A percentile compares a stretch with the other conserved stretches of the same genome.
Evolutionary conservation across 306 rosid species (phyloP).

Genomic region (Begonia masoniana): DNA sequence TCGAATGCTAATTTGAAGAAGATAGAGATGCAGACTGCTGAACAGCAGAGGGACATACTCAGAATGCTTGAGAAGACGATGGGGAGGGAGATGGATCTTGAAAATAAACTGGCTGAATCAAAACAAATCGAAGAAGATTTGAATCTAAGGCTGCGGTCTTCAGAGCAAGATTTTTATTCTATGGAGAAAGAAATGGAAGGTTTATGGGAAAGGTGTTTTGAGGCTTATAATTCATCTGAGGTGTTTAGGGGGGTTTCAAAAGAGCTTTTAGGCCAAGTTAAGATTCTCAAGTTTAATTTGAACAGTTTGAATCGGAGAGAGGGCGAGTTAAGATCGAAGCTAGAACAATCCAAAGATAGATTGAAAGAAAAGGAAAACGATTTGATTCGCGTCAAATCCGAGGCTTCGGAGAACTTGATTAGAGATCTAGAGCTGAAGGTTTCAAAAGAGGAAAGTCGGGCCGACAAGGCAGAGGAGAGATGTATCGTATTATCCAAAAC

Average conservation of each 20-base stretch:
- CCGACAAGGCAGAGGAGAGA: conserved; percentile 65
- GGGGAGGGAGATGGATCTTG: conserved; percentile 75
- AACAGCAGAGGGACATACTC: conserved; percentile 52
- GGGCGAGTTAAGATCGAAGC: conserved; percentile 45
- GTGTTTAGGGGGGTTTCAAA: conserved; percentile 52
- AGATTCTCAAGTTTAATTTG: conserved; percentile 54
- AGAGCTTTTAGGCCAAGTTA: conserved; percentile 52
- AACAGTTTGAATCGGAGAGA: conserved; percentile 42
- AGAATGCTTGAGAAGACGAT: conserved; percentile 70
- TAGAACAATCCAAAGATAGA: conserved; percentile 23
- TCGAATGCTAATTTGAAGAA: conserved; percentile 15
- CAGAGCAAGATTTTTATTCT: conserved; percentile 33
- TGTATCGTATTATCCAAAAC: conserved; percentile 61
- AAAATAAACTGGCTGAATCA: conserved; percentile 40
- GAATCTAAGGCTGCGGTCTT: conserved; percentile 23
- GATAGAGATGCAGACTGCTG: conserved; percentile 50
- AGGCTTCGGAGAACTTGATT: conserved; percentile 44
- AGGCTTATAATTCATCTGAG: conserved; percentile 43
- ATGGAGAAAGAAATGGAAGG: conserved; percentile 51
- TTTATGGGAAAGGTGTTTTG: conserved; percentile 48
- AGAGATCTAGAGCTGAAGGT: conserved; percentile 56
- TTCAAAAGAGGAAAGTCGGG: conserved; percentile 57
- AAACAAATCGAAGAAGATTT: conserved; percentile 38
- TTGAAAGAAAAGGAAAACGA: conserved; percentile 26
- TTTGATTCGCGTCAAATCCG: conserved; percentile 22